Percentiles rank a stretch among this genome's conserved stretches.
phyloP scores from a whole-genome alignment of 73 alveolate genomes.

The Paramecium octaurelia region DNA sequence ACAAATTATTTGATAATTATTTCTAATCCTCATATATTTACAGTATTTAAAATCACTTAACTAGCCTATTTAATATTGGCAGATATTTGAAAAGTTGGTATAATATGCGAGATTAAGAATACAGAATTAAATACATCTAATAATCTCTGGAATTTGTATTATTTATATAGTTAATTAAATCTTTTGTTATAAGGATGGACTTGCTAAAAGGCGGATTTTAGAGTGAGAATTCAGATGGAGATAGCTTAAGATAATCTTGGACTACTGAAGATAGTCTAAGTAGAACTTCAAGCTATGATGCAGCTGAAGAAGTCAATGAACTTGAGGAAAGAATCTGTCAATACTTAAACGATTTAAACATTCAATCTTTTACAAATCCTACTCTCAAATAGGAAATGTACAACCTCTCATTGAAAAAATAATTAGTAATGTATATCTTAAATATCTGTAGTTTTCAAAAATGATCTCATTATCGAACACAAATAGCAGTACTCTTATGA shows the following conservation, averaged over 20 bases:
- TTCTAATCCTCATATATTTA: too few relatives aligned
- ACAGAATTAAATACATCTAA: background rate
- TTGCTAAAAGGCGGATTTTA: background rate
- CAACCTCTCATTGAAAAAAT: background rate
- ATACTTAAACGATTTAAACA: background rate
- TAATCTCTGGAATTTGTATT: background rate
- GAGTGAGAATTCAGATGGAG: slow-evolving; percentile 4
- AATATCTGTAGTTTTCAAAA: background rate
- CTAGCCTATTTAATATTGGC: too few relatives aligned
- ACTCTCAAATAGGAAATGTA: slow-evolving; percentile 17
- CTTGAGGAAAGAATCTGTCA: slow-evolving; percentile 36
- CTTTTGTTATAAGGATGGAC: slow-evolving; percentile 11
- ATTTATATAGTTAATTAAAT: slow-evolving; percentile 12
- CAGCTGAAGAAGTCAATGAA: background rate
- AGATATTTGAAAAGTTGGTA: background rate
- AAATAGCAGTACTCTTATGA: background rate
- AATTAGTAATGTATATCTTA: background rate
- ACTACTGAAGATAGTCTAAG: slow-evolving; percentile 24
- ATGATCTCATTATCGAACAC: background rate
- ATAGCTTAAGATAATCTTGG: slow-evolving; percentile 23
- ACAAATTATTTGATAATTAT: background rate
- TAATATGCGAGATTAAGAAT: background rate
- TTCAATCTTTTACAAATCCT: slow-evolving; percentile 3
- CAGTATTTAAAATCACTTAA: too few relatives aligned
- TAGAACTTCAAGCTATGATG: background rate